These are phyloP conservation scores for Podila epigama DNA, from an alignment of 192 early-diverging fungal genomes.

Conservation along the genomic window DNA sequence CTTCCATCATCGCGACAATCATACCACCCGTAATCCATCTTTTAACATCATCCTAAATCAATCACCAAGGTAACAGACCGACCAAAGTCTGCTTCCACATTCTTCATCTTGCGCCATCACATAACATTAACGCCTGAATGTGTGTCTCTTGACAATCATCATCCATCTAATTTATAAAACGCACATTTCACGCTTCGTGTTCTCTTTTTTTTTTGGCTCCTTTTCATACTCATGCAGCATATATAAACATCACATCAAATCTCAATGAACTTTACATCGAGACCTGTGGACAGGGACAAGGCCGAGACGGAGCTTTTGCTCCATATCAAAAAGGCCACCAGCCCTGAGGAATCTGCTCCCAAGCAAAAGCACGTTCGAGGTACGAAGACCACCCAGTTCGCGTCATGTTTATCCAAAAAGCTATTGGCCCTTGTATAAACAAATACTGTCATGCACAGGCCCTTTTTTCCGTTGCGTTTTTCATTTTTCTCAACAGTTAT, in stretches of 20 bases:
- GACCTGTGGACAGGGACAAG: slow-evolving; percentile 71
- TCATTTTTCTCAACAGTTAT: too few relatives aligned
- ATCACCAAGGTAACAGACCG: too few relatives aligned
- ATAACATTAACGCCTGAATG: too few relatives aligned
- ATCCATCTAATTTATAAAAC: too few relatives aligned
- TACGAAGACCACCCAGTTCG: slow-evolving; percentile 13
- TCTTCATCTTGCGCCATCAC: too few relatives aligned
- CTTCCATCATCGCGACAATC: too few relatives aligned
- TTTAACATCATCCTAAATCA: too few relatives aligned
- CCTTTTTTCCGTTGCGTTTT: background rate
- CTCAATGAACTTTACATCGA: slow-evolving; percentile 55
- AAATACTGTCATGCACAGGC: background rate
- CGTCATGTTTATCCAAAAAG: background rate
- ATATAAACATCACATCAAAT: background rate
- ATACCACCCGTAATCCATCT: too few relatives aligned
- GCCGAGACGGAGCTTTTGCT: slow-evolving; percentile 85
- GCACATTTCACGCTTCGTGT: too few relatives aligned
- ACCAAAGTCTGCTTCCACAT: too few relatives aligned
- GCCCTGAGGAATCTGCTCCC: slow-evolving; percentile 88
- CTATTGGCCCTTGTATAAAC: background rate
- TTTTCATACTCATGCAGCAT: background rate
- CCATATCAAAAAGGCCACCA: slow-evolving; percentile 93
- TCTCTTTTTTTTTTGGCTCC: too few relatives aligned
- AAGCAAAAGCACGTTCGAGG: slow-evolving; percentile 97
- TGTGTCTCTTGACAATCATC: too few relatives aligned